phyloP scores from a whole-genome alignment of 2,329 filamentous ascomycete species.

The Fusarium brevicatenulatum region DNA sequence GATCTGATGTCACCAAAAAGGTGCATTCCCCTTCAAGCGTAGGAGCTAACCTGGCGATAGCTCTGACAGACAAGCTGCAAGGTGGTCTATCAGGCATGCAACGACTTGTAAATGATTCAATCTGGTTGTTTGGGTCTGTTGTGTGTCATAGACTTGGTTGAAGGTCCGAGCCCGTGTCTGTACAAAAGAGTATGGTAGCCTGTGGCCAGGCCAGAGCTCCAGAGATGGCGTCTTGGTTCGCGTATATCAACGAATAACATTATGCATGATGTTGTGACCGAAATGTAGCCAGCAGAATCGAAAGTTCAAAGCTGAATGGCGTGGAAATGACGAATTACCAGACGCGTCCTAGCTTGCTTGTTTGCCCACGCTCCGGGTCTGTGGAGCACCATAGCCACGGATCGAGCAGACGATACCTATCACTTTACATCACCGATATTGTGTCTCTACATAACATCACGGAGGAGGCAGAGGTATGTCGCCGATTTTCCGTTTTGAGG shows the following conservation, averaged over 20 bases:
- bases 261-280: neutral
- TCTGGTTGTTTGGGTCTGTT: neutral
- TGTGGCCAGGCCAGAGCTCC: neutral
- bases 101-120: neutral
- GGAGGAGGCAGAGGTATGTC: neutral
- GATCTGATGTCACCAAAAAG: neutral
- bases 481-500: neutral
- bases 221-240: slow-evolving; percentile 8
- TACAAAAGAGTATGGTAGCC: neutral
- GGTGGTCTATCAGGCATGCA: neutral
- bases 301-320: neutral
- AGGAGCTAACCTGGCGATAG: neutral
- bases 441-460: neutral
- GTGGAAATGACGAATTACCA: neutral
- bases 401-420: slow-evolving; percentile 17
- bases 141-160: neutral
- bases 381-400: slow-evolving; percentile 30
- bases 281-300: neutral
- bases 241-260: slow-evolving; percentile 29
- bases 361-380: slow-evolving; percentile 40
- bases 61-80: neutral
- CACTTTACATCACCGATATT: neutral
- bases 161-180: neutral
- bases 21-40: neutral
- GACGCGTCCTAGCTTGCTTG: slow-evolving; percentile 16